Evolutionary conservation across 306 rosid genomes (phyloP).

Genomic region (Albizia julibrissin): DNA sequence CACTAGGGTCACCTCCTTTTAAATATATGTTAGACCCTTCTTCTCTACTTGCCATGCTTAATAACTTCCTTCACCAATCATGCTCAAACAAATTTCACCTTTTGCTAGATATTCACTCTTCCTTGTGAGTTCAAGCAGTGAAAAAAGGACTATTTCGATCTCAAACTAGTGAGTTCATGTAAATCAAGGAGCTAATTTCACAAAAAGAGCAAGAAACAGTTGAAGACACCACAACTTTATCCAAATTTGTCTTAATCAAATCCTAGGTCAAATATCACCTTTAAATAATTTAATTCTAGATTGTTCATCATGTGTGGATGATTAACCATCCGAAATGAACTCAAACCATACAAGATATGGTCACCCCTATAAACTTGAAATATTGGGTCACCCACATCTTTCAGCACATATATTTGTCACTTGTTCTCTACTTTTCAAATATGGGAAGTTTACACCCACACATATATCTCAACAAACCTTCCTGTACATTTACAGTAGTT

Average conservation of each 20-base stretch:
- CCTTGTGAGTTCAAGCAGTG: neutral
- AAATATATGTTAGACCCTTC: neutral
- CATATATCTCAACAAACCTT: neutral
- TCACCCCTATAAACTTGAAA: neutral
- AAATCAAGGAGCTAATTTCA: neutral
- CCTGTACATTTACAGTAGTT: neutral
- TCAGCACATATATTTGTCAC: conserved; percentile 6
- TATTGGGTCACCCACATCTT: neutral
- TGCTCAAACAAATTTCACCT: neutral
- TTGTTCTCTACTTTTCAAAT: conserved; percentile 22
- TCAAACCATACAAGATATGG: neutral
- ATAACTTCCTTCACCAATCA: neutral
- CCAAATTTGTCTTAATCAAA: conserved; percentile 12
- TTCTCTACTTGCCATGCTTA: neutral
- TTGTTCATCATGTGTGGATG: neutral
- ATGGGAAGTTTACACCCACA: neutral
- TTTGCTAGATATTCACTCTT: neutral
- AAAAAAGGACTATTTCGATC: neutral
- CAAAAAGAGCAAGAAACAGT: neutral
- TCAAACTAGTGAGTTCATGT: neutral
- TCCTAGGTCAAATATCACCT: neutral
- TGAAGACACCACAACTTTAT: conserved; percentile 4
- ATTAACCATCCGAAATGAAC: conserved; percentile 3
- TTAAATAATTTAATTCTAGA: neutral
- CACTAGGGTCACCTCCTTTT: neutral